Percentiles rank a stretch among this genome's conserved stretches.
These are phyloP conservation scores for Takashimella tepidaria DNA, from an alignment of 1,284 basidiomycete species.

Conservation along the genomic window DNA sequence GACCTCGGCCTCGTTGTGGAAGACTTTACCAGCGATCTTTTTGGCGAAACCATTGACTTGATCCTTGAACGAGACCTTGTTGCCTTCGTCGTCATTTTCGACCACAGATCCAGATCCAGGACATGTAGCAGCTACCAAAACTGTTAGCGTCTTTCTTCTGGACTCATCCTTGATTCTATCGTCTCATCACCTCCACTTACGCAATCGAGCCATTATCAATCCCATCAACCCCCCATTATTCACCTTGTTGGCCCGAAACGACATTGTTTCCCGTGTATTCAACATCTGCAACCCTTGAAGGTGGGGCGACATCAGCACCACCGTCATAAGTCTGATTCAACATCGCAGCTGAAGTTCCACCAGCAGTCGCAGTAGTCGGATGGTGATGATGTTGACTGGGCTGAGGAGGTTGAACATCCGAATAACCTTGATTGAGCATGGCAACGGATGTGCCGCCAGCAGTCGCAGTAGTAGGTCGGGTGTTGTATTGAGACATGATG, in stretches of 20 bases:
- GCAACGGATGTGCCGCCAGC: neutral
- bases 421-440: neutral
- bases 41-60: constrained; percentile 43
- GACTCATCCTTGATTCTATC: too few relatives aligned
- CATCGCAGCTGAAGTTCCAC: neutral
- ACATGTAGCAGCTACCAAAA: constrained; percentile 25
- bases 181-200: too few relatives aligned
- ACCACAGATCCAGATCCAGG: constrained; percentile 26
- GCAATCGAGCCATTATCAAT: neutral
- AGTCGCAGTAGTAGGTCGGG: neutral
- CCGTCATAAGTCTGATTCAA: neutral
- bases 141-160: too few relatives aligned
- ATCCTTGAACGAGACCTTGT: constrained; percentile 38
- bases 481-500: neutral
- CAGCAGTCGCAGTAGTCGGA: neutral
- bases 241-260: constrained; percentile 30
- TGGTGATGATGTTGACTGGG: neutral
- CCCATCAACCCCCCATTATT: constrained; percentile 9
- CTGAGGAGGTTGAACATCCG: neutral
- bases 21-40: constrained; percentile 34
- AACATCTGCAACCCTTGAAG: constrained; percentile 14
- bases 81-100: constrained; percentile 2
- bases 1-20: constrained; percentile 34
- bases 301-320: constrained; percentile 1
- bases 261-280: constrained; percentile 18